Evolutionary conservation across 192 early-diverging fungal genomes (phyloP), one percentile per base, ranked within the genome.

Genomic region (Coemansia sp.): DNA sequence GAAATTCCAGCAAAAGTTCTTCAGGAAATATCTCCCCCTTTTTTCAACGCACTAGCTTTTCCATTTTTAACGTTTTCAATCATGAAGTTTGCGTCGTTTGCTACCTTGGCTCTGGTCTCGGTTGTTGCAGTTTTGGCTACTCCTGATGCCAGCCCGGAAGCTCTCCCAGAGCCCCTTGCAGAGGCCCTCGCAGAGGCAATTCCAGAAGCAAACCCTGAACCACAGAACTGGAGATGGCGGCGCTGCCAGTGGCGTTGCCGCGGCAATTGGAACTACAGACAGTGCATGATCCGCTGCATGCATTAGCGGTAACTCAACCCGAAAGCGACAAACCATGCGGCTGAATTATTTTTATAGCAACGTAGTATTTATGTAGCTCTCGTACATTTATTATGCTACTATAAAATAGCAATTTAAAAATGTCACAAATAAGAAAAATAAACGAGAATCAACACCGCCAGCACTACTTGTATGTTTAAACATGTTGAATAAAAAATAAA

Each of bases 221-320:
- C 40, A n/a, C 21, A 22, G 20, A 10, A 9, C n/a, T 21, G 48
- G 48, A 15, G 10, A 15, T 31, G 31, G 31, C 31, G 7, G 31
- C 17, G 12, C 31, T 57, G 36, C 22, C 11, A 14, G 34, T 42
- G 22, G 64, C 58, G 50, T 74, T 57, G 38, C 65, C 69, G 40
- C 69, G 69, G 44, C 65, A 75, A 28, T 60, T 66, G 12, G 34
- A 61, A 26, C 65, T 42, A 42, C 40, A 15, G 40, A n/a, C 15
- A n/a, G 40, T 42, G 40, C 40, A 42, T 42, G 14, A 31, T 7
- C 6, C 31, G 31, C 31, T 31, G 31, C 31, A 31, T 31, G 31
- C 31, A 7, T 31, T 31, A 7, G 31, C 1, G 31, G 31, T 6
- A 31, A 31, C 7, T 31, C 31, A 31, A 31, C 31, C 31, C 5